These are phyloP conservation scores for Trichoderma semiorbis DNA, from an alignment of 2,329 filamentous ascomycete species.

Conservation along the genomic window DNA sequence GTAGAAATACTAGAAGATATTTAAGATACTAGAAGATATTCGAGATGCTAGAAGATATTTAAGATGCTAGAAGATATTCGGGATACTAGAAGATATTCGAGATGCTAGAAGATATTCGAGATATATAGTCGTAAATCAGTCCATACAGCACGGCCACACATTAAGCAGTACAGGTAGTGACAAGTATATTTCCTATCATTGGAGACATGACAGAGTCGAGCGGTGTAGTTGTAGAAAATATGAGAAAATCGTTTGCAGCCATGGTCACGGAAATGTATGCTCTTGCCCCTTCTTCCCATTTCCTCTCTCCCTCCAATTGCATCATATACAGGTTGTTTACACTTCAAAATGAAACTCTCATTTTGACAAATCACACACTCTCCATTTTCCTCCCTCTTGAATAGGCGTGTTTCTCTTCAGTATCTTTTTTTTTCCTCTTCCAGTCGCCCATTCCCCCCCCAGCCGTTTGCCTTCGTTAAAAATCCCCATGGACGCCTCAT, in stretches of 20 bases:
- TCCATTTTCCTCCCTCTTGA: neutral
- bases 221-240: constrained; percentile 15
- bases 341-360: constrained; percentile 8
- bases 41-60: too few relatives aligned
- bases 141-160: neutral
- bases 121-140: neutral
- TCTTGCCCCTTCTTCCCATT: neutral
- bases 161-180: neutral
- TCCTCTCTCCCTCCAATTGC: neutral
- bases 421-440: neutral
- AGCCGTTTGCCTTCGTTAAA: neutral
- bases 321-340: constrained; percentile 20
- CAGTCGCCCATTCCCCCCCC: neutral
- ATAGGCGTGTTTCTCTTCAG: neutral
- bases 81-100: too few relatives aligned
- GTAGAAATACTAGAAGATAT: too few relatives aligned
- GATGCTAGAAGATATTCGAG: neutral
- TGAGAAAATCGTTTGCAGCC: constrained; percentile 7
- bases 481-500: constrained; percentile 16
- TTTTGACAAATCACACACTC: neutral
- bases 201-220: constrained; percentile 19
- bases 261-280: constrained; percentile 1
- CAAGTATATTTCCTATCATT: constrained; percentile 13
- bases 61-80: too few relatives aligned
- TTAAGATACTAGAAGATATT: too few relatives aligned